These are phyloP conservation scores for Blastocystis sp. DNA, from an alignment of 352 stramenopile genomes.

Conservation along the genomic window DNA sequence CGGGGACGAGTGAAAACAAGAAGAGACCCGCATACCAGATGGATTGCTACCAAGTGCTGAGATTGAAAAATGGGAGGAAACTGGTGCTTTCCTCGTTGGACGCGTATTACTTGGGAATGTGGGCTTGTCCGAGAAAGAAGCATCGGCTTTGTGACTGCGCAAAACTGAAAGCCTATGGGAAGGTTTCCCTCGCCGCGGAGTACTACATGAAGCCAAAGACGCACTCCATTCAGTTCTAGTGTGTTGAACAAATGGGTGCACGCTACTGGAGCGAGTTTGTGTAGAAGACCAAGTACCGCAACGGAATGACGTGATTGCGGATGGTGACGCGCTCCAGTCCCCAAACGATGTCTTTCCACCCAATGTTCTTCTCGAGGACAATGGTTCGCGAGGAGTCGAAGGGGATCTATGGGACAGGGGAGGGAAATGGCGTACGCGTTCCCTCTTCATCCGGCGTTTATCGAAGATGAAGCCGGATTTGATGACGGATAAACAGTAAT, in stretches of 20 bases:
- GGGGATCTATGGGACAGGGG: not conserved
- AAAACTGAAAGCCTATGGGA: conserved; percentile 14
- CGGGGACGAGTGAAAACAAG: not conserved
- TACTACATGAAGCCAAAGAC: conserved; percentile 51
- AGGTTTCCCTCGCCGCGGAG: not conserved
- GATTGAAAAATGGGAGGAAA: conserved; percentile 6
- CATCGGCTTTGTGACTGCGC: not conserved
- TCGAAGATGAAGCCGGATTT: conserved; percentile 29
- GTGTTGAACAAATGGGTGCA: not conserved
- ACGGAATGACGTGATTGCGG: not conserved
- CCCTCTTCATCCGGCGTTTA: not conserved
- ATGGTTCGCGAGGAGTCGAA: not conserved
- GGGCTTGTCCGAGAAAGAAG: not conserved
- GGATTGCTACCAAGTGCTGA: not conserved
- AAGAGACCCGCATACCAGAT: not conserved
- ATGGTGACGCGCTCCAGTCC: conserved; percentile 3
- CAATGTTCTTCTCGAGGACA: not conserved
- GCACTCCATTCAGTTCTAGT: conserved; percentile 7
- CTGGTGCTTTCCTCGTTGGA: conserved; percentile 31
- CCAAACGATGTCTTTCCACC: conserved; percentile 51
- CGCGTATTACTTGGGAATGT: not conserved
- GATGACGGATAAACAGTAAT: conserved; percentile 45
- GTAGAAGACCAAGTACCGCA: conserved; percentile 24
- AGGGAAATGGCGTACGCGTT: not conserved
- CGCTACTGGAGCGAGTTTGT: not conserved